phyloP scores from a whole-genome alignment of 495 filamentous ascomycete species.

The Jackrogersella minutella region DNA sequence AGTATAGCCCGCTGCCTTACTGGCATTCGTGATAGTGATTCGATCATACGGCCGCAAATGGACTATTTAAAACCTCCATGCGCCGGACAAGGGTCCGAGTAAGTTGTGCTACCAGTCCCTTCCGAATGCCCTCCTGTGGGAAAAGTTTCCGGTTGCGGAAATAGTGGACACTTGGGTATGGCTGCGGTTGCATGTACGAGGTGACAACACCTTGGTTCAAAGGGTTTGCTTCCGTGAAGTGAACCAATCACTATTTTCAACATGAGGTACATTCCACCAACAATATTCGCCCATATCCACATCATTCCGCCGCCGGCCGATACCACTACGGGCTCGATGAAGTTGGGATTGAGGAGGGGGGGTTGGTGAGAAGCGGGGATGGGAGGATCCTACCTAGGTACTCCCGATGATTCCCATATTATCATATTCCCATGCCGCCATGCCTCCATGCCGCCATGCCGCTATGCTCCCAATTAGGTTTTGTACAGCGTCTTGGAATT shows the following conservation, averaged over 20 bases:
- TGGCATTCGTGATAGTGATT: neutral
- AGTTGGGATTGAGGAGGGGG: neutral
- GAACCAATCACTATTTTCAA: constrained; percentile 1
- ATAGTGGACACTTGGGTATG: neutral
- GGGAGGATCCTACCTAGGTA: neutral
- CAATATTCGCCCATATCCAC: neutral
- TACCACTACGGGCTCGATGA: neutral
- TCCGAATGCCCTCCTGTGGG: neutral
- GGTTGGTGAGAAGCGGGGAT: constrained; percentile 1
- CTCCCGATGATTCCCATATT: too few relatives aligned
- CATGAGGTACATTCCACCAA: neutral
- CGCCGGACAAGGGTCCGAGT: neutral
- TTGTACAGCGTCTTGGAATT: neutral
- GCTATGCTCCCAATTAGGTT: neutral
- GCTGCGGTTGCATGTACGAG: neutral
- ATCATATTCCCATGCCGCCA: neutral
- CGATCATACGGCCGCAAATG: neutral
- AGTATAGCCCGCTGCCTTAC: too few relatives aligned
- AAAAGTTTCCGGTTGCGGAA: neutral
- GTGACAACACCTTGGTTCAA: neutral
- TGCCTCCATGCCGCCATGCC: neutral
- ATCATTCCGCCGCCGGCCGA: neutral
- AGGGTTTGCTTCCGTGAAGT: neutral
- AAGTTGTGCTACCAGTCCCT: neutral
- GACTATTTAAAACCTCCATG: neutral